These are phyloP conservation scores for Xerocomellus intermedius DNA, from an alignment of 768 basidiomycete genomes.

Conservation along the genomic window DNA sequence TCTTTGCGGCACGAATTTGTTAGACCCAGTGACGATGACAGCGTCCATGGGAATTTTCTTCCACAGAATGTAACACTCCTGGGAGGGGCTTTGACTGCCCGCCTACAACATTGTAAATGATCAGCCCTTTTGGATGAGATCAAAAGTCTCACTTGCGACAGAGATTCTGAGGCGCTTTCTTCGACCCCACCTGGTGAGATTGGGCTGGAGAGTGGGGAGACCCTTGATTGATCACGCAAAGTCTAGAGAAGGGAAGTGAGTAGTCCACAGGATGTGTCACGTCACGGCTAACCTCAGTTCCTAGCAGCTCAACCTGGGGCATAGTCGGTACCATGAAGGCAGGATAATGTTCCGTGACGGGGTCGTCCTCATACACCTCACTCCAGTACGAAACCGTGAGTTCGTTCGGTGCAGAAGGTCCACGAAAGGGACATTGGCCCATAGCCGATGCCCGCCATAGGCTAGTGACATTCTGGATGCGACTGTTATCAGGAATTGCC, in stretches of 20 bases:
- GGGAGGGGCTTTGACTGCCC: slow-evolving; percentile 2
- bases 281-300: not conserved
- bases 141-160: slow-evolving; percentile 1
- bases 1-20: slow-evolving; percentile 58
- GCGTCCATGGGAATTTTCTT: slow-evolving; percentile 8
- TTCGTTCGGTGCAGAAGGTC: not conserved
- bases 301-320: not conserved
- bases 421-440: not conserved
- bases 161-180: not conserved
- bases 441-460: not conserved
- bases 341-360: not conserved
- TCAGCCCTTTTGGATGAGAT: not conserved
- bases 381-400: not conserved
- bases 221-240: not conserved
- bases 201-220: not conserved
- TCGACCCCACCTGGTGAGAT: not conserved
- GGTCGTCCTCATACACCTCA: not conserved
- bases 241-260: not conserved
- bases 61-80: slow-evolving; percentile 16
- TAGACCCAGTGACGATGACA: slow-evolving; percentile 29
- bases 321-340: not conserved
- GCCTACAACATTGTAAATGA: slow-evolving; percentile 1
- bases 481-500: not conserved
- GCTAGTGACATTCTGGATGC: not conserved
- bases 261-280: not conserved